Conservation (phyloP, 1,139 yeast species). For the Candida buenavistaensis region DNA sequence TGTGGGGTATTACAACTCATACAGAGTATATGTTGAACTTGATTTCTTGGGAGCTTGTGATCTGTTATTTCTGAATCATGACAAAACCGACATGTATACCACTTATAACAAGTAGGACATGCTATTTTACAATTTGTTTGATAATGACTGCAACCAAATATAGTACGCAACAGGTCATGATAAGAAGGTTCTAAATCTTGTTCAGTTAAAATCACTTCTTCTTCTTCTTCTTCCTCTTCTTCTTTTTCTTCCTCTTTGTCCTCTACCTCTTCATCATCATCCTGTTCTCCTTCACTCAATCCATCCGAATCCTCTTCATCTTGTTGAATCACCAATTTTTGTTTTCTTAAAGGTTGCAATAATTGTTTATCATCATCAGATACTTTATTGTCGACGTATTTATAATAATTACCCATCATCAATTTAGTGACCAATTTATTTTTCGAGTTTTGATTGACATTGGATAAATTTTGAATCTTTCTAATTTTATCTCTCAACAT, state of each 20-base stretch:
- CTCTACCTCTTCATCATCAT: conserved; percentile 8
- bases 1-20: conserved; percentile 80
- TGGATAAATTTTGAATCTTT: conserved; percentile 48
- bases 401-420: conserved; percentile 73
- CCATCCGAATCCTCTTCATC: conserved; percentile 20
- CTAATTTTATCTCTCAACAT: conserved; percentile 58
- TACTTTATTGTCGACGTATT: conserved; percentile 39
- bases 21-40: conserved; percentile 72
- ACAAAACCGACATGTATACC: conserved; percentile 84
- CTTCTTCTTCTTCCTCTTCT: conserved; percentile 22
- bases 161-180: conserved; percentile 33
- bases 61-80: conserved; percentile 61
- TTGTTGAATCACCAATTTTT: conserved; percentile 19
- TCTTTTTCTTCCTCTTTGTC: conserved; percentile 16
- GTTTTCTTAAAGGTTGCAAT: conserved; percentile 18
- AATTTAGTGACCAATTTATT: conserved; percentile 66
- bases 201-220: conserved; percentile 46
- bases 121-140: conserved; percentile 81
- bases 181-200: conserved; percentile 54
- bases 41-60: conserved; percentile 66
- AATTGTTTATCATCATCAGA: conserved; percentile 17
- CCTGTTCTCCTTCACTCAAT: conserved; percentile 16
- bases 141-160: conserved; percentile 81
- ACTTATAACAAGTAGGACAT: conserved; percentile 70
- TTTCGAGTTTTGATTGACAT: conserved; percentile 52